Evolutionary conservation across 2,329 filamentous ascomycete genomes (phyloP), one percentile per base, ranked within the genome.

Genomic region (Paramyrothecium sp.): DNA sequence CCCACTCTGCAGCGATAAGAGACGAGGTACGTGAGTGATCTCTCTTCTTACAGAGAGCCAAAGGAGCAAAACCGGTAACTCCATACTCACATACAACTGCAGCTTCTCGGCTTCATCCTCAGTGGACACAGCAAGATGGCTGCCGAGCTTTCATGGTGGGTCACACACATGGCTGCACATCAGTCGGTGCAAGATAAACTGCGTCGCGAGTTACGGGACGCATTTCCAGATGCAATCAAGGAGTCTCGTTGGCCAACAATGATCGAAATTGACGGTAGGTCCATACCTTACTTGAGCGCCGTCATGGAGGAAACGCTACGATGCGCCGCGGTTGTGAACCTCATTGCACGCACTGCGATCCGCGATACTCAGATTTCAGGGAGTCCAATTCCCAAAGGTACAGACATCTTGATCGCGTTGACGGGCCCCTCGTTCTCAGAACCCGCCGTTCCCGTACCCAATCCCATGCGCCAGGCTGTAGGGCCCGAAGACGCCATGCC

Each of bases 241-340:
- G 65, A 64, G 3, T 47, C 53, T 3, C 68, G 73, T 7, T 57
- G 55, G 20, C 73, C 73, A 3, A 67, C 64, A 0, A 63, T 65
- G 22, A 46, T 61, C 2, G 73, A 76, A 58, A 66, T 76, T 16
- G 60, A 60, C 0, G 50, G 47, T 3, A 54, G 61, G 1, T 61
- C 65, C 3, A 56, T 74, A 1, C 70, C 71, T 1, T 75, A 73
- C 58, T 63, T 76, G 13, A 73, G 76, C 20, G 73, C 73, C 10
- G 65, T 70, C 10, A 61, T 76, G 38, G 71, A 75, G 56, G 74
- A 78, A 58, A 64, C 68, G 0, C 60, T 76, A 2, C 69, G 75
- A 2, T 64, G 60, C 19, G 64, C 65, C 5, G 63, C 66, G 16
- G 66, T 71, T 2, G 63, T 65, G 5, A 63, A 69, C 1, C 58